Base-by-base conservation (phyloP, 2,329 filamentous ascomycete species). In the Orbilia brochopaga region DNA sequence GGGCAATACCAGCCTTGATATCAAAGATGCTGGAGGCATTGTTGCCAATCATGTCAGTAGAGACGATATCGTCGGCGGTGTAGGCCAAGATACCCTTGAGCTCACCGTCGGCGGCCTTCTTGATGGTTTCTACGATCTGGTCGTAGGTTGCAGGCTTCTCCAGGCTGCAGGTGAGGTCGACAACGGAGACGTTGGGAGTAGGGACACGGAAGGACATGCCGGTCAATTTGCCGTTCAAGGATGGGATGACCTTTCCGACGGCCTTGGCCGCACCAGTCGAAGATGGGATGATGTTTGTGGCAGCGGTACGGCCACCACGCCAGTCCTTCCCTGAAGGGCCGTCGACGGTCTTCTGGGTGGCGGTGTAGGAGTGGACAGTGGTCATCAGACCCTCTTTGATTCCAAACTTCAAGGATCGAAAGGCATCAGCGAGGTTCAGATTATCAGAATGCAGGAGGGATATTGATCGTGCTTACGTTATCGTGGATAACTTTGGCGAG, bases 201-300 rank as follows among this genome's bases (percentile, higher is more conserved):
- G 94, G 94, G 72, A 99, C 93, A 90, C 94, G 94, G 90, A 99
- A 94, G 79, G 94, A 87, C 94, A 99, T 97, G 85, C 94, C 94
- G 77, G 94, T 99, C 77, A 97, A 91, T 89, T 99, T 99, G 87
- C 94, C 94, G 85, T 97, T 97, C 78, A 99, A 88, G 78, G 87
- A 84, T 78, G 94, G 94, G 80, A 97, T 97, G 85, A 97, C 94
- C 90, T 99, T 99, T 85, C 94, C 94, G 84, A 99, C 94, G 81
- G 94, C 94, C 91, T 99, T 99, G 82, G 94, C 94, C 82, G 94
- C 94, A 88, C 94, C 94, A 77, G 94, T 99, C 87, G 91, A 96
- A 86, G 88, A 91, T 83, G 94, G 94, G 80, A 99, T 97, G 87
- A 97, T 97, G 90, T 99, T 97, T 87, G 96, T 90, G 80, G 94